Percentiles rank a stretch among this genome's conserved stretches.
Conservation (phyloP, 805 yeast species). For the Ogataea salicorniae region DNA sequence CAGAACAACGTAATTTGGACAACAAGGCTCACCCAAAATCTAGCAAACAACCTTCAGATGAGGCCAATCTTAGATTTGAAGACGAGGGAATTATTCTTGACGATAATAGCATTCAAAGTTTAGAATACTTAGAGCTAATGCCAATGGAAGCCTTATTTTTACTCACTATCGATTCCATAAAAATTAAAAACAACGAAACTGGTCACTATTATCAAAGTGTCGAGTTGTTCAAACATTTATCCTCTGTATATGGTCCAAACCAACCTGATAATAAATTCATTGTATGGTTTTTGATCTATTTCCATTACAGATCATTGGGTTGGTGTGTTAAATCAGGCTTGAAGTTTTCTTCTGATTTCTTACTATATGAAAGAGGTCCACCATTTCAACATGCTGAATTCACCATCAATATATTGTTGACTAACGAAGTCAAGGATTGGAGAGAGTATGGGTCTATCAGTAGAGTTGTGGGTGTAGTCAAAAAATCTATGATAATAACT, state of each 20-base stretch:
- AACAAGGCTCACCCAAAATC: slow-evolving; percentile 14
- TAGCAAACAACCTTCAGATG: slow-evolving; percentile 1
- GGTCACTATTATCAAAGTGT: slow-evolving; percentile 1
- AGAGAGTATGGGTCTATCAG: slow-evolving; percentile 64
- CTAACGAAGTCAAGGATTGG: slow-evolving; percentile 28
- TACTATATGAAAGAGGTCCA: slow-evolving; percentile 87
- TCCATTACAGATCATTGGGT: slow-evolving; percentile 81
- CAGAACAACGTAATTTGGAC: slow-evolving; percentile 14
- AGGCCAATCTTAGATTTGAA: slow-evolving; percentile 29
- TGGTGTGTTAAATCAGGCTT: slow-evolving; percentile 94
- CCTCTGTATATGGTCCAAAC: slow-evolving; percentile 8
- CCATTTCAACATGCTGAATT: slow-evolving; percentile 94
- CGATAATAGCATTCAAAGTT: slow-evolving; percentile 16
- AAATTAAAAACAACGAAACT: slow-evolving; percentile 1
- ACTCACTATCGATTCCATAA: slow-evolving; percentile 34
- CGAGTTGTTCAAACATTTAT: slow-evolving; percentile 12
- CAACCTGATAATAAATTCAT: slow-evolving; percentile 38
- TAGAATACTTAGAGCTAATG: slow-evolving; percentile 62
- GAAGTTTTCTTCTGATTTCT: slow-evolving; percentile 84
- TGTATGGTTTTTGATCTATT: slow-evolving; percentile 66
- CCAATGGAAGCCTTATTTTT: slow-evolving; percentile 74
- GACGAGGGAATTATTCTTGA: slow-evolving; percentile 31
- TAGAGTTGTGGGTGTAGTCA: slow-evolving; percentile 84
- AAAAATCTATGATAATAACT: slow-evolving; percentile 65
- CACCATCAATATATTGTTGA: slow-evolving; percentile 39